Percentiles rank a stretch among this genome's conserved stretches.
phyloP scores from a whole-genome alignment of 805 yeast species.

The Wickerhamiella azyma region DNA sequence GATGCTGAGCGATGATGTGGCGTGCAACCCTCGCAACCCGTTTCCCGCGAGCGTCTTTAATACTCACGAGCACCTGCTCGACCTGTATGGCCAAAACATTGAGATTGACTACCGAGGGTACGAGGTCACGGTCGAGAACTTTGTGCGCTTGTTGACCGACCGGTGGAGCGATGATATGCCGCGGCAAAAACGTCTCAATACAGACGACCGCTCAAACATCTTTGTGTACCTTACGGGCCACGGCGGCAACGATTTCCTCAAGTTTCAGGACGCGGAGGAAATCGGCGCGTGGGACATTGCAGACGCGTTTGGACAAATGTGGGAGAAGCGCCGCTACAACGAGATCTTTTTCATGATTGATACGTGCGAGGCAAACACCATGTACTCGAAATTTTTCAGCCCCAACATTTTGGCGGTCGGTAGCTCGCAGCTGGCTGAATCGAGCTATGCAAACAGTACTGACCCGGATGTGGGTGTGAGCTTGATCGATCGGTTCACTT shows the following conservation, averaged over 20 bases:
- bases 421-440: conserved; percentile 72
- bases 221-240: conserved; percentile 96
- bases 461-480: conserved; percentile 96
- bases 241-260: conserved; percentile 94
- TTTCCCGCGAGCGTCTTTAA: conserved; percentile 94
- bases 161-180: conserved; percentile 95
- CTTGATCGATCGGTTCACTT: conserved; percentile 91
- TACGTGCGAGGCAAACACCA: conserved; percentile 97
- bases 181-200: conserved; percentile 71
- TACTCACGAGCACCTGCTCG: conserved; percentile 82
- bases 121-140: conserved; percentile 95
- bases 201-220: conserved; percentile 89
- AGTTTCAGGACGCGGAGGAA: conserved; percentile 97
- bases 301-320: conserved; percentile 94
- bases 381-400: conserved; percentile 84
- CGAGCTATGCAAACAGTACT: conserved; percentile 90
- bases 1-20: conserved; percentile 93
- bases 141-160: conserved; percentile 82
- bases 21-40: conserved; percentile 91
- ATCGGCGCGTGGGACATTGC: conserved; percentile 91
- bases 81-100: conserved; percentile 82
- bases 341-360: conserved; percentile 96
- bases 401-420: conserved; percentile 92
- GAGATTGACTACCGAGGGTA: conserved; percentile 97
- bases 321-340: conserved; percentile 86